Evolutionary conservation across 805 yeast genomes (phyloP).

Genomic region (Teunomyces barrocoloradensis): DNA sequence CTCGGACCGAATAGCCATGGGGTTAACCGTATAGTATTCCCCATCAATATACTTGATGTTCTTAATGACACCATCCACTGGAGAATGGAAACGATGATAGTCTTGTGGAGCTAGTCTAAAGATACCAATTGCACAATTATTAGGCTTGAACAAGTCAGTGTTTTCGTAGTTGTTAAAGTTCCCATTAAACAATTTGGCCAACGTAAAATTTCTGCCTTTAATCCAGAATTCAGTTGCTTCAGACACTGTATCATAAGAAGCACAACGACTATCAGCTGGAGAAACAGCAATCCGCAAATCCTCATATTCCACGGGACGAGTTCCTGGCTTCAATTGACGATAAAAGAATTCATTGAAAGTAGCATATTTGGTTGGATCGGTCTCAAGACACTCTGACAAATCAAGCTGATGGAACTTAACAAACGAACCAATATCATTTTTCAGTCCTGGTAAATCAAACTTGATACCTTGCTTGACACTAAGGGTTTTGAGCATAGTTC

Average conservation of each 20-base stretch:
- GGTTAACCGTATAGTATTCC: constrained; percentile 93
- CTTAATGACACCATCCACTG: constrained; percentile 73
- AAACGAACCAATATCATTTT: constrained; percentile 67
- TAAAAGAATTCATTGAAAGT: constrained; percentile 91
- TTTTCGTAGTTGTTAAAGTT: constrained; percentile 42
- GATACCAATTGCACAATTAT: constrained; percentile 63
- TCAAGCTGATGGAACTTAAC: constrained; percentile 81
- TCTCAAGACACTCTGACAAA: constrained; percentile 59
- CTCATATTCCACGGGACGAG: constrained; percentile 67
- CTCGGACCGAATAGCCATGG: constrained; percentile 90
- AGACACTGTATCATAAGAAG: constrained; percentile 58
- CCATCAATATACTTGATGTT: constrained; percentile 73
- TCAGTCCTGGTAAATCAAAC: constrained; percentile 71
- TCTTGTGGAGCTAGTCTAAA: constrained; percentile 96
- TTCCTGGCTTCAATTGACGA: constrained; percentile 66
- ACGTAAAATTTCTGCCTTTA: constrained; percentile 75
- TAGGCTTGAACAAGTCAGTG: constrained; percentile 30
- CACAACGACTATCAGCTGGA: constrained; percentile 86
- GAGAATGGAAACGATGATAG: constrained; percentile 89
- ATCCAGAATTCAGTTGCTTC: constrained; percentile 82
- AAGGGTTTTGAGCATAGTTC: constrained; percentile 58
- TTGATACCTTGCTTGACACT: constrained; percentile 81
- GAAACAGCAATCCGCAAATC: constrained; percentile 55
- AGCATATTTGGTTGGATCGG: constrained; percentile 47
- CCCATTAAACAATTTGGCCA: constrained; percentile 57